These are phyloP conservation scores for Orychophragmus violaceus DNA, from an alignment of 345 rosid species.

Conservation along the genomic window DNA sequence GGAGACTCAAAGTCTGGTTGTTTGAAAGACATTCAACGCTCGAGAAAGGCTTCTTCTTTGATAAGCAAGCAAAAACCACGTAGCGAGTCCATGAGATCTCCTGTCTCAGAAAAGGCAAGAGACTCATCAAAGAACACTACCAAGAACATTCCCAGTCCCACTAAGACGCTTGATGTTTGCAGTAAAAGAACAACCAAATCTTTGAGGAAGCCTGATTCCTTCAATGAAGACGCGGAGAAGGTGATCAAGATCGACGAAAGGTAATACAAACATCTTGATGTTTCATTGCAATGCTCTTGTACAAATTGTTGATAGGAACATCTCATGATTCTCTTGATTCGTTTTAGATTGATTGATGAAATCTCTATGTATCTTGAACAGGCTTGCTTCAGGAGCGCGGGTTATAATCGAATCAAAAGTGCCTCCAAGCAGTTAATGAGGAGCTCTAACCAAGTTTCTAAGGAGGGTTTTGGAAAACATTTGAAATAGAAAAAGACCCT, in stretches of 20 bases:
- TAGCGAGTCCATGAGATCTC: conserved; percentile 65
- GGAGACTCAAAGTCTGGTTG: conserved; percentile 41
- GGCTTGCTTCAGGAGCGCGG: conserved; percentile 99
- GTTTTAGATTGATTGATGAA: neutral
- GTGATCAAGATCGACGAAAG: conserved; percentile 91
- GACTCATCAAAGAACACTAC: conserved; percentile 34
- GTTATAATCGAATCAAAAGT: conserved; percentile 83
- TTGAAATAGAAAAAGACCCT: neutral
- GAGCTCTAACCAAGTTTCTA: neutral
- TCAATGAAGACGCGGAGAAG: conserved; percentile 56
- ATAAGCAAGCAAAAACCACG: conserved; percentile 47
- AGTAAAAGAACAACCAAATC: conserved; percentile 57
- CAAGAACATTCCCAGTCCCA: conserved; percentile 27
- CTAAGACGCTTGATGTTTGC: conserved; percentile 22
- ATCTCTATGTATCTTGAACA: conserved; percentile 30
- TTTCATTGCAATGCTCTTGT: neutral
- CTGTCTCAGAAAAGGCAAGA: conserved; percentile 55
- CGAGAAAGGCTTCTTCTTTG: conserved; percentile 54
- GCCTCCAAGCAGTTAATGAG: conserved; percentile 35
- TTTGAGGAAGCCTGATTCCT: conserved; percentile 48
- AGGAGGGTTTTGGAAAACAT: neutral
- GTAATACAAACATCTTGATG: conserved; percentile 32
- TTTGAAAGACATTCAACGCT: conserved; percentile 52
- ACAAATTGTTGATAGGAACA: neutral
- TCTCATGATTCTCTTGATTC: neutral